Base-by-base conservation (phyloP, 2,329 filamentous ascomycete genomes). In the Hypoxylon rubiginosum region DNA sequence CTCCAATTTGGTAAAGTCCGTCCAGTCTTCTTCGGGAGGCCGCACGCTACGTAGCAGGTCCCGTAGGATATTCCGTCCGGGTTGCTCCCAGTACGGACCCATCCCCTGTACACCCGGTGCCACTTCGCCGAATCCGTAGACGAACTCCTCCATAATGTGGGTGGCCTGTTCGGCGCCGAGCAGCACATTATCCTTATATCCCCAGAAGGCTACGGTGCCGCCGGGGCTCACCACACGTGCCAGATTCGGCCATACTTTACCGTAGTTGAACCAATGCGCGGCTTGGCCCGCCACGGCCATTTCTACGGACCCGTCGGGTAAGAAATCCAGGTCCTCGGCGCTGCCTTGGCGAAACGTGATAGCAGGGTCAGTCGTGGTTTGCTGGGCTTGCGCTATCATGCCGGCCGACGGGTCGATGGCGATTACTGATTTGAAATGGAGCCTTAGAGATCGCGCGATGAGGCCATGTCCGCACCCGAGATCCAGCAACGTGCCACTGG, bases 211-310 rank as follows among this genome's bases (percentile, higher is more conserved):
- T n/a, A 91, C 71, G 0, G 86, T 87, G 15, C 88, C 88, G 13
- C 85, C 85, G 1, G 76, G 75, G 52, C 84, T 81, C 43, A 90
- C 77, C 7, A 88, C 83, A 11, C 86, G 81, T 9, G 78, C 79
- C 62, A 91, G 74, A 71, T 87, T 84, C 0, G 82, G 82, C 85
- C 87, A 91, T 2, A 85, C 81, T 41, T 79, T 80, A 7, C 67
- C 43, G 72, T 86, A 87, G 74, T 90, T 83, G 75, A 91, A 91
- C 89, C 89, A 91, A 74, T 91, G 89, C 43, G 88, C 87, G 7
- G 88, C 83, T 72, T 91, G 88, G 7, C 81, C 84, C 4, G 82
- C 78, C 15, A 84, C 81, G 4, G 79, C 80, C 71, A 84, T 77
- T 73, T 91, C 88, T 1, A 90, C 75, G 3, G 80, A 82, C 4